Conservation (phyloP, 2,329 filamentous ascomycete species). For the Trichoderma koningii region DNA sequence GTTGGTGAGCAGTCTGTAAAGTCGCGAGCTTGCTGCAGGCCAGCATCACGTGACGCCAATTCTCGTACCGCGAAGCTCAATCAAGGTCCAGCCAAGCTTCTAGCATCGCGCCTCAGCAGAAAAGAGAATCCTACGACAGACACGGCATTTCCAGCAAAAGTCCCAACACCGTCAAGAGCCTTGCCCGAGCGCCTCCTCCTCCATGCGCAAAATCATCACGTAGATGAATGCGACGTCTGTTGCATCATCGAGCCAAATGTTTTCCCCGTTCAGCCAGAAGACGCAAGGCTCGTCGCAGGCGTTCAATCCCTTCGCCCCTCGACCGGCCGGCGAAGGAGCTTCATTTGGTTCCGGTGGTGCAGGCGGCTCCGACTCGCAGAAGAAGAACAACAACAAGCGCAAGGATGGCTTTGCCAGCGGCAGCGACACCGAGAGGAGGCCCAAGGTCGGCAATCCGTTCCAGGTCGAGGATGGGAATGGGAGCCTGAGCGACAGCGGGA, state of each 20-base stretch:
- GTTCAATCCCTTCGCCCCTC: constrained; percentile 42
- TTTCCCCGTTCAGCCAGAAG: constrained; percentile 42
- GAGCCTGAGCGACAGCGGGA: constrained; percentile 25
- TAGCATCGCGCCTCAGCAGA: constrained; percentile 19
- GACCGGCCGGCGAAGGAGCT: constrained; percentile 32
- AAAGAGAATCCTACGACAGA: constrained; percentile 12
- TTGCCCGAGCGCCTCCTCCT: constrained; percentile 29
- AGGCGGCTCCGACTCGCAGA: constrained; percentile 35
- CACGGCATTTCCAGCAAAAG: constrained; percentile 9
- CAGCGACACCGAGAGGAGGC: constrained; percentile 35
- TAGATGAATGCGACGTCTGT: constrained; percentile 45
- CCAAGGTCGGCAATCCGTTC: constrained; percentile 35
- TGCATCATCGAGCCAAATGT: constrained; percentile 47
- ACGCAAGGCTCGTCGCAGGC: constrained; percentile 41
- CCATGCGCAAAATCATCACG: constrained; percentile 40
- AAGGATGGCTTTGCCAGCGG: constrained; percentile 34
- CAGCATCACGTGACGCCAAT: constrained; percentile 25
- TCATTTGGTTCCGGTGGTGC: constrained; percentile 40
- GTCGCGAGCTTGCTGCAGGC: too few species aligned
- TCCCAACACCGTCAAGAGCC: neutral
- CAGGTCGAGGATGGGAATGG: constrained; percentile 29
- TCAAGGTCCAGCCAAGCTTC: constrained; percentile 18
- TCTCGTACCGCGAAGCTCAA: constrained; percentile 26
- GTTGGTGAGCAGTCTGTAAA: too few species aligned
- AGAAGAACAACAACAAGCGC: constrained; percentile 33